Conservation (phyloP, 1,284 basidiomycete genomes). For the Ustilago vetiveriae region DNA sequence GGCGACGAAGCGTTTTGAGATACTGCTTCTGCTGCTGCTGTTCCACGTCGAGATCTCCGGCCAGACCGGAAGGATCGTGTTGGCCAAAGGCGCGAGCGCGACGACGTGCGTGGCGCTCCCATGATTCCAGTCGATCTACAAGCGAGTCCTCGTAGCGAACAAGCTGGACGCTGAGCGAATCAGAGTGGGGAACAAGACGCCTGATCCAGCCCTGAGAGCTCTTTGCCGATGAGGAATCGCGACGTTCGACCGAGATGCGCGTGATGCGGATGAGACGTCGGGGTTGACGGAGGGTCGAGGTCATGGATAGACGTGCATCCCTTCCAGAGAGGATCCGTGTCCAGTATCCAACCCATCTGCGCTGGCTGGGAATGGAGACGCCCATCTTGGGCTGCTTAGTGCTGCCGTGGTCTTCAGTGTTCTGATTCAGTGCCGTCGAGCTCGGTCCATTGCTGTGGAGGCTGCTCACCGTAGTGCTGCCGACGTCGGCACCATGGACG, state of each 20-base stretch:
- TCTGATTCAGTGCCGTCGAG: slow-evolving; percentile 31
- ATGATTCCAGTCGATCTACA: slow-evolving; percentile 47
- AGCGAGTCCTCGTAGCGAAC: slow-evolving; percentile 47
- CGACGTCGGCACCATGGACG: background rate
- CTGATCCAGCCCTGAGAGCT: slow-evolving; percentile 7
- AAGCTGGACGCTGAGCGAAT: slow-evolving; percentile 47
- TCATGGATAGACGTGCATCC: slow-evolving; percentile 46
- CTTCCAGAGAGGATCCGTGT: slow-evolving; percentile 43
- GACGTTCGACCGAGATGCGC: slow-evolving; percentile 41
- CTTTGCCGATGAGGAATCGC: background rate
- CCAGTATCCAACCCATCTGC: slow-evolving; percentile 59
- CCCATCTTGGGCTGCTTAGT: slow-evolving; percentile 43
- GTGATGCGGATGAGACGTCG: slow-evolving; percentile 47
- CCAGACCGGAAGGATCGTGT: slow-evolving; percentile 41
- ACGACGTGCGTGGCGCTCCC: slow-evolving; percentile 52
- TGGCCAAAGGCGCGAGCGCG: slow-evolving; percentile 47
- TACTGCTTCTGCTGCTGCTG: slow-evolving; percentile 28
- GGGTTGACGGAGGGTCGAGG: slow-evolving; percentile 16
- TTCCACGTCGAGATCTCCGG: slow-evolving; percentile 36
- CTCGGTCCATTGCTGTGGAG: slow-evolving; percentile 10
- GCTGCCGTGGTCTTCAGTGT: slow-evolving; percentile 37
- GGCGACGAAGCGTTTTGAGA: slow-evolving; percentile 33
- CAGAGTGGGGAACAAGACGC: slow-evolving; percentile 40
- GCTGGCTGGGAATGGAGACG: slow-evolving; percentile 54
- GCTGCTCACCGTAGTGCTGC: slow-evolving; percentile 4